Evolutionary conservation across 2,329 filamentous ascomycete genomes (phyloP).

Genomic region (Sclerotinia nivalis): DNA sequence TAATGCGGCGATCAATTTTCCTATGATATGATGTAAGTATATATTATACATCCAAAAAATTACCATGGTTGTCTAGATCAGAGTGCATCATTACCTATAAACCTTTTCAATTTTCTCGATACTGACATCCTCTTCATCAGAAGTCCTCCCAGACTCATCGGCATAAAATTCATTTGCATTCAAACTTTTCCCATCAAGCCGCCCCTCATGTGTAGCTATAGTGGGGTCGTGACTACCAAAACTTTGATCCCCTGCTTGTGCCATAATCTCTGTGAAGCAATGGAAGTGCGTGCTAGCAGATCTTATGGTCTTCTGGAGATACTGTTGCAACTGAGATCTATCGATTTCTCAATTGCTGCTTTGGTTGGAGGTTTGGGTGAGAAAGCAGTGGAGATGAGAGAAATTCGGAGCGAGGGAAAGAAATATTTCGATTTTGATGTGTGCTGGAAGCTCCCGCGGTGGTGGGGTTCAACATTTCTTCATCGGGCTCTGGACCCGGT

Average conservation of each 20-base stretch:
- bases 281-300: conserved; percentile 40
- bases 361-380: not conserved
- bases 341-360: conserved; percentile 12
- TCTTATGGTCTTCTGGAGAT: not conserved
- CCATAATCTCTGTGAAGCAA: conserved; percentile 39
- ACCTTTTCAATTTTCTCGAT: conserved; percentile 42
- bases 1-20: conserved; percentile 59
- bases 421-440: conserved; percentile 8
- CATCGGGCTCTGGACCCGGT: conserved; percentile 3
- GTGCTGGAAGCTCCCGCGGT: conserved; percentile 5
- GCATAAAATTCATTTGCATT: conserved; percentile 14
- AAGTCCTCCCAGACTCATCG: conserved; percentile 24
- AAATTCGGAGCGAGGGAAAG: not conserved
- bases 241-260: conserved; percentile 29
- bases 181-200: conserved; percentile 19
- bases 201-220: conserved; percentile 7
- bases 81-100: conserved; percentile 40
- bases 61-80: conserved; percentile 4
- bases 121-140: conserved; percentile 32
- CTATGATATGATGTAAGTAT: conserved; percentile 25
- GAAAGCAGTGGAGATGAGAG: not conserved
- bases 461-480: conserved; percentile 22
- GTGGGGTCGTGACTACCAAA: conserved; percentile 24
- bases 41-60: not conserved
- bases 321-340: not conserved